Conservation (phyloP, 257 asterid species). For the Cordia subcordata region DNA sequence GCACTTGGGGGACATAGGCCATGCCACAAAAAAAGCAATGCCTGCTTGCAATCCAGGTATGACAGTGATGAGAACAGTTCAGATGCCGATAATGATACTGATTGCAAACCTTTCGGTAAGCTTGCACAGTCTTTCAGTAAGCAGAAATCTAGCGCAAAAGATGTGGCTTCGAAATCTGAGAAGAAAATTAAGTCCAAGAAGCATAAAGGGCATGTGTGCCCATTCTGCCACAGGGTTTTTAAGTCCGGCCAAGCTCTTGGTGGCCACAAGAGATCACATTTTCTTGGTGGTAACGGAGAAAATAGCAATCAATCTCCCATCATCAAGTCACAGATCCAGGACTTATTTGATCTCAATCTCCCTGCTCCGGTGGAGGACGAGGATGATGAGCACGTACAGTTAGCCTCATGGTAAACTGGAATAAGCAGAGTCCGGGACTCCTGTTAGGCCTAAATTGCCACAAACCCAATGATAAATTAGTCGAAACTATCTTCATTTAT, state of each 20-base stretch:
- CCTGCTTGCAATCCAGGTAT: conserved; percentile 34
- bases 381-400: conserved; percentile 31
- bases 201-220: conserved; percentile 65
- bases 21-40: conserved; percentile 57
- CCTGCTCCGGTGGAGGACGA: conserved; percentile 78
- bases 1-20: conserved; percentile 98
- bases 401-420: conserved; percentile 31
- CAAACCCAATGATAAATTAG: conserved; percentile 12
- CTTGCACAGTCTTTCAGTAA: conserved; percentile 26
- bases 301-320: conserved; percentile 26
- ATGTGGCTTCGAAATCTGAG: conserved; percentile 24
- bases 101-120: conserved; percentile 27
- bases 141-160: conserved; percentile 38
- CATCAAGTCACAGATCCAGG: conserved; percentile 36
- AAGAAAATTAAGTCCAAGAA: conserved; percentile 46
- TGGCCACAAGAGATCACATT: conserved; percentile 93
- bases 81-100: conserved; percentile 33
- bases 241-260: conserved; percentile 97
- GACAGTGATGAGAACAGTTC: conserved; percentile 61
- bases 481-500: background rate
- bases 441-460: conserved; percentile 9
- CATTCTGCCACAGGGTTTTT: conserved; percentile 67
- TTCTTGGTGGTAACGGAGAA: conserved; percentile 43
- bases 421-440: background rate
- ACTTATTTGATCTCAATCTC: conserved; percentile 77